Base-by-base conservation (phyloP, 805 yeast species). In the Myxozyma mucilagina region DNA sequence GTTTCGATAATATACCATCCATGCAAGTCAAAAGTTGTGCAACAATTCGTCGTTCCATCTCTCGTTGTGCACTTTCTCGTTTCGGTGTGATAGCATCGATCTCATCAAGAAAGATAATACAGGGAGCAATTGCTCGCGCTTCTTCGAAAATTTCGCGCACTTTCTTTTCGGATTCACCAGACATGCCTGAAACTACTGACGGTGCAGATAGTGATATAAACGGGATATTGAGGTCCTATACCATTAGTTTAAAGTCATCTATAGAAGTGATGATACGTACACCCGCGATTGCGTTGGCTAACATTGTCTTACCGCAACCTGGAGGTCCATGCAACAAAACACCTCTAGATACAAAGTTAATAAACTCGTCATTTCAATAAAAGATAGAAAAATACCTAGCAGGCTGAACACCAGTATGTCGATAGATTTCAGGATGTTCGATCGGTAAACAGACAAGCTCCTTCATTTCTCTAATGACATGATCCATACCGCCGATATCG, bases 41-140 rank as follows among this genome's bases (percentile, higher is more conserved):
- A 1, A 94, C 99, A 35, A 94, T 93, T 72, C 99, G 81, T 67
- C 94, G 83, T 73, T 94, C 99, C 98, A 94, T 94, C 75, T 94
- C 99, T 68, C 99, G 80, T 73, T 91, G 97, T 2, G 97, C 98
- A 32, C 96, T 96, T 73, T 94, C 99, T 76, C 99, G 83, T 72
- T 94, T 94, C 0, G 99, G 99, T 0, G 99, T 94, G 56, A 94
- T 92, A 11, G 99, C 97, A 75, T 94, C 99, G 68, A 94, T 94
- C 74, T 94, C 99, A 76, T 94, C 99, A 70, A 94, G 86, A 70
- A 94, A 94, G 53, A 94, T 82, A 34, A 94, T 76, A 74, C 97
- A 92, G 8, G 99, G 99, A 0, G 99, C 99, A 57, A 90, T 71
- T 3, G 81, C 69, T 69, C 86, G 87, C 2, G 99, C 99, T 71